Base-by-base conservation (phyloP, 441 rosid species). In the Metrosideros polymorpha region DNA sequence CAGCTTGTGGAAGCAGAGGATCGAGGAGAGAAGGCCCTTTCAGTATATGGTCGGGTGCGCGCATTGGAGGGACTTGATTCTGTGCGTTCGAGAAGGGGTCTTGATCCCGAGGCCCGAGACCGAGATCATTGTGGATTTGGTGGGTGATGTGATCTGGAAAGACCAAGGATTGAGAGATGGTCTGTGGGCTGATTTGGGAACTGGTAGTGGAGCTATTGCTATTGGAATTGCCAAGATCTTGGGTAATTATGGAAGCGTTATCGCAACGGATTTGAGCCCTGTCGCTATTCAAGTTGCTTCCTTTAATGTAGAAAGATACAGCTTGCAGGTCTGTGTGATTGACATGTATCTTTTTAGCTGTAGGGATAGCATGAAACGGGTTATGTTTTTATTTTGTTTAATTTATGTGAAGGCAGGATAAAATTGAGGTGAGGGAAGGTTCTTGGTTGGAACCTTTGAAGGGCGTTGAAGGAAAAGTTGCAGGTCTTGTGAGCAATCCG, bases 51-150 rank as follows among this genome's bases (percentile, higher is more conserved):
- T 96, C 6, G 99, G 99, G 88, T 96, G 99, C 82, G 95, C 96
- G 87, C 98, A 97, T 83, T 96, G 99, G 99, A 91, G 98, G 92
- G 96, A 96, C 84, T 77, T 97, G 88, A 98, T 97, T 85, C 87
- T 97, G 93, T 85, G 94, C 50, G 98, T 97, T 18, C 94, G 95
- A 87, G 98, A 96, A 92, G 99, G 99, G 39, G 96, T 97, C 82
- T 90, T 97, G 85, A 96, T 97, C 89, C 99, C 99, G 9, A 91
- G 99, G 89, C 98, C 99, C 1, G 98, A 97, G 91, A 96, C 99
- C 76, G 98, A 95, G 88, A 61, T 93, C 86, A 86, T 97, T 79
- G 91, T 95, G 50, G 98, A 96, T 90, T 82, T 96, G 90, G 99
- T 94, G 49, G 89, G 84, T 66, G 92, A 92, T 85, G 89, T 84